These are phyloP conservation scores for Boletales sp. DNA, from an alignment of 768 basidiomycete species.

Conservation along the genomic window DNA sequence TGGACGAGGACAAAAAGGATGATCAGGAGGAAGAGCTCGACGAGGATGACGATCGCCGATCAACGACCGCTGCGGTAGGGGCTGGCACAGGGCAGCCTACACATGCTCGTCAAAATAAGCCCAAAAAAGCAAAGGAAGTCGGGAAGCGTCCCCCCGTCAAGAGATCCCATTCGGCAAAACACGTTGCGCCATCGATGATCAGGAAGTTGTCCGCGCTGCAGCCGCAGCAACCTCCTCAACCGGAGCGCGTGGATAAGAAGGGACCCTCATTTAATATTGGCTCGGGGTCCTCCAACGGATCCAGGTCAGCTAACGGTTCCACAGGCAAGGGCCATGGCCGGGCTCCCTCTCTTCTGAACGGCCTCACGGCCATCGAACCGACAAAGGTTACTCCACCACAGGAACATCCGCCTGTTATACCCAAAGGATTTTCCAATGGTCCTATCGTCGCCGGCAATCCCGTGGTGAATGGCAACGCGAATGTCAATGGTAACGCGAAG, in stretches of 20 bases:
- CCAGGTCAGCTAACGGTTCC: slow-evolving; percentile 25
- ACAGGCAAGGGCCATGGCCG: slow-evolving; percentile 12
- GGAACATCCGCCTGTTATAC: slow-evolving; percentile 18
- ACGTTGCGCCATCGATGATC: slow-evolving; percentile 26
- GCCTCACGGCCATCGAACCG: slow-evolving; percentile 7
- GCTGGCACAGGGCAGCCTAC: slow-evolving; percentile 5
- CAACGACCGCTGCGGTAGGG: slow-evolving; percentile 12
- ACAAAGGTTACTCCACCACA: slow-evolving; percentile 8
- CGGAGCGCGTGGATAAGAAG: slow-evolving; percentile 20
- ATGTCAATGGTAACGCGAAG: slow-evolving; percentile 7
- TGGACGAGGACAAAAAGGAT: slow-evolving; percentile 15
- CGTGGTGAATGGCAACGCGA: slow-evolving; percentile 14
- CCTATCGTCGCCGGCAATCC: slow-evolving; percentile 1
- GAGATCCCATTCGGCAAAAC: slow-evolving; percentile 29
- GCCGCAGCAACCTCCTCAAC: slow-evolving; percentile 12
- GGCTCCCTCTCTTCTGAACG: slow-evolving; percentile 6
- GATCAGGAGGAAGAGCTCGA: slow-evolving; percentile 14
- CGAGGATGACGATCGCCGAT: slow-evolving; percentile 21
- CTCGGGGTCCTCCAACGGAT: slow-evolving; percentile 54
- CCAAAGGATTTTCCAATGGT: slow-evolving; percentile 9
- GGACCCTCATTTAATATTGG: slow-evolving; percentile 54
- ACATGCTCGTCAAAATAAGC: slow-evolving; percentile 19
- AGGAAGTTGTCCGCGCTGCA: slow-evolving; percentile 26
- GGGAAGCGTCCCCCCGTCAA: slow-evolving; percentile 25
- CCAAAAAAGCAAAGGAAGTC: slow-evolving; percentile 33